phyloP scores from a whole-genome alignment of 106 monocot species.

The Allium sativum region DNA sequence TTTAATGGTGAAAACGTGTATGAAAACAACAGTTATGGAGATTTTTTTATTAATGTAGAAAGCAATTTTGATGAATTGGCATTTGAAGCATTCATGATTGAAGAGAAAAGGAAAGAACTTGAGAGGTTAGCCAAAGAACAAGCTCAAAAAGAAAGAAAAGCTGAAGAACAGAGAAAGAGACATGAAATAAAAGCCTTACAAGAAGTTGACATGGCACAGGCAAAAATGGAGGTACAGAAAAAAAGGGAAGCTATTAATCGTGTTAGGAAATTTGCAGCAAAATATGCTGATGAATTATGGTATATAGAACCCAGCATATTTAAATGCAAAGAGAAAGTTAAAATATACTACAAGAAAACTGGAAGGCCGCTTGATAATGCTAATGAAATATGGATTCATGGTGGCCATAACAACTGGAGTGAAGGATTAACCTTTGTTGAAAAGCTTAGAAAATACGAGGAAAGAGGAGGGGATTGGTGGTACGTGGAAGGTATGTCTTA shows the following conservation, averaged over 20 bases:
- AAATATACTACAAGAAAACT: slow-evolving; percentile 66
- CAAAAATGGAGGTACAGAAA: slow-evolving; percentile 60
- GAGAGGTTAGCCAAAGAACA: slow-evolving; percentile 59
- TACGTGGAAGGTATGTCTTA: slow-evolving; percentile 62
- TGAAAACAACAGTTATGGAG: slow-evolving; percentile 66
- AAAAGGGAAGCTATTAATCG: slow-evolving; percentile 29
- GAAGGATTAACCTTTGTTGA: slow-evolving; percentile 61
- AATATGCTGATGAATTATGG: slow-evolving; percentile 45
- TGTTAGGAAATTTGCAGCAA: slow-evolving; percentile 22
- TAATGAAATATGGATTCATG: slow-evolving; percentile 84
- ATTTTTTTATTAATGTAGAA: slow-evolving; percentile 52
- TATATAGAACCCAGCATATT: slow-evolving; percentile 45
- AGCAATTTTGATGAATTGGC: slow-evolving; percentile 43
- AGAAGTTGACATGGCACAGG: slow-evolving; percentile 57
- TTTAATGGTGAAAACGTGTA: slow-evolving; percentile 64
- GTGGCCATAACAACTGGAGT: slow-evolving; percentile 83
- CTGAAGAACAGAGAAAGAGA: slow-evolving; percentile 44
- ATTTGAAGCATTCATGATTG: slow-evolving; percentile 78
- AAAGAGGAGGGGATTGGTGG: slow-evolving; percentile 88
- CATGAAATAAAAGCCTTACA: slow-evolving; percentile 51
- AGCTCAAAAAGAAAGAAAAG: slow-evolving; percentile 68
- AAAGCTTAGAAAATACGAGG: slow-evolving; percentile 34
- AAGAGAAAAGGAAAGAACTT: slow-evolving; percentile 63
- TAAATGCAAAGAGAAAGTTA: slow-evolving; percentile 38
- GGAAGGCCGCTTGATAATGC: slow-evolving; percentile 60